Evolutionary conservation across 1,284 basidiomycete genomes (phyloP), one percentile per base, ranked within the genome.

Genomic region (Cystobasidiaceae sp.): DNA sequence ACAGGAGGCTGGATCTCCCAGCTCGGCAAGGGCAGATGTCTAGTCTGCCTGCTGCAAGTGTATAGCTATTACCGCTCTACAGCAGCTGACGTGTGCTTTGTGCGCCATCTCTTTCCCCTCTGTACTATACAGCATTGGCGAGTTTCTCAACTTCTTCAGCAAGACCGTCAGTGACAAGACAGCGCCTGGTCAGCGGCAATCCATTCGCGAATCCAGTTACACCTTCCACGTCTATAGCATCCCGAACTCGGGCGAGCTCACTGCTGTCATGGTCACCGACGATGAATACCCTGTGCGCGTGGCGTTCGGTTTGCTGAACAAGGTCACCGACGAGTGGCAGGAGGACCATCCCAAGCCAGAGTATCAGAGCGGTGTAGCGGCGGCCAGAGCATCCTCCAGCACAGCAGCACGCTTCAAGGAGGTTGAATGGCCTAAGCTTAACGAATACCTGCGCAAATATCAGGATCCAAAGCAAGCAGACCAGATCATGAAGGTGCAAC

Each of bases 381-480:
- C 33, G 13, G 59, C 60, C 13, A 27, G 66, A 9, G 41, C 23
- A 37, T 56, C 52, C 21, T 33, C 66, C 13, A 41, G 21, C 30
- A 51, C 60, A 6, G 62, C 48, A 23, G 48, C 48, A 48, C 51
- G 45, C 13, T 64, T 64, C 59, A 66, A 71, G 65, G 63, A 72
- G 56, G 23, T 75, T 71, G 37, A 75, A 66, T 73, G 78, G 75
- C 71, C 80, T 0, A 79, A 89, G 63, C 82, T 92, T 70, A 82
- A 85, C 56, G 84, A 83, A 17, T 97, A 93, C 77, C 79, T 98
- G 52, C 81, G 84, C 76, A 93, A 94, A 79, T 98, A 97, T 79
- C 96, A 99, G 80, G 96, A 99, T 78, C 96, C 96, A 7, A 84
- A 87, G 69, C 93, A 98, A 80, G 96, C 96, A 4, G 96, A 99